Evolutionary conservation across 306 rosid species (phyloP).

Genomic region (Chamaecrista fasciculata): DNA sequence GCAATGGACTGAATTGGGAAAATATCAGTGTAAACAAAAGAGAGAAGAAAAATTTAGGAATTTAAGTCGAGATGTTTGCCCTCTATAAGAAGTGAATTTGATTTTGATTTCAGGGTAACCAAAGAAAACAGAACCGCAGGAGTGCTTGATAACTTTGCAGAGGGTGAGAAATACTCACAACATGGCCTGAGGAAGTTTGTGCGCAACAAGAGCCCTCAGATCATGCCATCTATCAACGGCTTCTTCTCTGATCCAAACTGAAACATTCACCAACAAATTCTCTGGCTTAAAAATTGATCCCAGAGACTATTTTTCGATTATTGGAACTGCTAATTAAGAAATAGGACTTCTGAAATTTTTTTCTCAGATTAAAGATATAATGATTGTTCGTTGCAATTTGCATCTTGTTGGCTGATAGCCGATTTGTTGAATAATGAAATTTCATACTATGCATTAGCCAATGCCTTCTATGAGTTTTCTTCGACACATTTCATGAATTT

Average conservation of each 20-base stretch:
- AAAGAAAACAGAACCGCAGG: slow-evolving; percentile 88
- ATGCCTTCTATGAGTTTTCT: not conserved
- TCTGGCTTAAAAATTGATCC: not conserved
- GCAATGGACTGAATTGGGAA: not conserved
- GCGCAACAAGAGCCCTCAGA: slow-evolving; percentile 55
- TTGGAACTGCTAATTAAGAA: slow-evolving; percentile 14
- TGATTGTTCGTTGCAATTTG: not conserved
- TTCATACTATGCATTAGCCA: not conserved
- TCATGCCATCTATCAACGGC: slow-evolving; percentile 84
- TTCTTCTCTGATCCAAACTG: slow-evolving; percentile 86
- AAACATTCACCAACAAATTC: not conserved
- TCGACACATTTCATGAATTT: not conserved
- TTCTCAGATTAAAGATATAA: slow-evolving; percentile 7
- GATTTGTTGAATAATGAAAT: slow-evolving; percentile 30
- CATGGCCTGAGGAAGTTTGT: slow-evolving; percentile 63
- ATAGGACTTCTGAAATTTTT: slow-evolving; percentile 21
- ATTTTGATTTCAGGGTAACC: slow-evolving; percentile 53
- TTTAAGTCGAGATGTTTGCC: not conserved
- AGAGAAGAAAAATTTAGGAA: not conserved
- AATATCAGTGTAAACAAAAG: not conserved
- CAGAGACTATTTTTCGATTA: slow-evolving; percentile 20
- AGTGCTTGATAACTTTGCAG: slow-evolving; percentile 67
- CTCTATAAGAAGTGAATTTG: slow-evolving; percentile 1
- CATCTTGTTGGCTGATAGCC: slow-evolving; percentile 29
- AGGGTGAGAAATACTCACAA: slow-evolving; percentile 53